phyloP scores from a whole-genome alignment of 345 rosid genomes.

The Anastatica hierochuntica region DNA sequence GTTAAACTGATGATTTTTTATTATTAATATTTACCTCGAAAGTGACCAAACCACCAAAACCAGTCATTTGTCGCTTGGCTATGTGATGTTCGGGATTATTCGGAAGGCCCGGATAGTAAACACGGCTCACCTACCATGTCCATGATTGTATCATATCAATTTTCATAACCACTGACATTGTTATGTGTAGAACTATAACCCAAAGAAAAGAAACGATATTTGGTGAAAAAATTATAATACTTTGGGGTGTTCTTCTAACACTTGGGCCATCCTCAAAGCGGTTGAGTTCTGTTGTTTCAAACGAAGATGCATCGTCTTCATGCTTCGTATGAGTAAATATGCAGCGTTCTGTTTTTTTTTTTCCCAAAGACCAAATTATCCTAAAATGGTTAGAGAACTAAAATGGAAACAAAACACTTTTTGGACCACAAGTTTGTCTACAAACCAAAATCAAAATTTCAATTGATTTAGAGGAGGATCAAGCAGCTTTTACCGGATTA shows the following conservation, averaged over 20 bases:
- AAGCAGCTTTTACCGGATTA: slow-evolving; percentile 47
- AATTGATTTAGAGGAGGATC: background rate
- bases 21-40: slow-evolving; percentile 51
- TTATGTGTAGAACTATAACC: too few species aligned
- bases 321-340: slow-evolving; percentile 87
- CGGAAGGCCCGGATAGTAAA: slow-evolving; percentile 76
- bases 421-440: too few species aligned
- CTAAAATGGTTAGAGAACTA: background rate
- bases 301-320: slow-evolving; percentile 99
- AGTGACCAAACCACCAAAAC: slow-evolving; percentile 85
- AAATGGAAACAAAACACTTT: too few species aligned
- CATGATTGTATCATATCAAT: background rate
- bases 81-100: slow-evolving; percentile 84
- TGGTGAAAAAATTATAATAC: too few species aligned
- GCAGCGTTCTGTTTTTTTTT: slow-evolving; percentile 74
- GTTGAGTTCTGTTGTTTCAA: slow-evolving; percentile 96
- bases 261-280: slow-evolving; percentile 85
- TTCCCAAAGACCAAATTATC: background rate
- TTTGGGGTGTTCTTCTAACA: slow-evolving; percentile 99
- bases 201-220: too few species aligned
- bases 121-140: slow-evolving; percentile 45
- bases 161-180: too few species aligned
- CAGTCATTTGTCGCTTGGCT: slow-evolving; percentile 86
- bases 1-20: slow-evolving; percentile 37
- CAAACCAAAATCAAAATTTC: too few species aligned